A percentile compares a stretch with the other conserved stretches of the same genome.
These are phyloP conservation scores for Lentithecium fluviatile DNA, from an alignment of 495 filamentous ascomycete genomes.

Conservation along the genomic window DNA sequence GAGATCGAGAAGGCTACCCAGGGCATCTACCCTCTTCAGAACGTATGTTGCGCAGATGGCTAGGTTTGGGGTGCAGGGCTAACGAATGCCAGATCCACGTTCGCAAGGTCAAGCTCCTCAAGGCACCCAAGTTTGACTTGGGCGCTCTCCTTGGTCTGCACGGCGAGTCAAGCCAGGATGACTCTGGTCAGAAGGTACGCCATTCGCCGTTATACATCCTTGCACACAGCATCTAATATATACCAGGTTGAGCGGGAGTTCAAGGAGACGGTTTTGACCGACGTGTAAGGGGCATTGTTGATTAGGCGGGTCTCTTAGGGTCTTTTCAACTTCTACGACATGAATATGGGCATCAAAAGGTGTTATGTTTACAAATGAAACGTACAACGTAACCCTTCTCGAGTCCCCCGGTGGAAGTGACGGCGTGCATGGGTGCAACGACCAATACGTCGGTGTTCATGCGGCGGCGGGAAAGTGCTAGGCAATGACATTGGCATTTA, in stretches of 20 bases:
- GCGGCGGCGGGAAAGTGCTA: constrained; percentile 20
- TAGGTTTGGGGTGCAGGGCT: constrained; percentile 31
- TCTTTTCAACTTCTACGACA: constrained; percentile 28
- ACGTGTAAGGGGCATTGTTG: constrained; percentile 62
- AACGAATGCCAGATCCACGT: constrained; percentile 80
- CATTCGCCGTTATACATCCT: background rate
- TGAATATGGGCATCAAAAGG: constrained; percentile 36
- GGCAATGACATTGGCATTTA: constrained; percentile 9
- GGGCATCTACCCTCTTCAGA: constrained; percentile 99
- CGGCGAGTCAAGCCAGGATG: constrained; percentile 94
- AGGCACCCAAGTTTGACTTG: constrained; percentile 97
- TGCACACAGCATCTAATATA: constrained; percentile 1
- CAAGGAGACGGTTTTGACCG: constrained; percentile 93
- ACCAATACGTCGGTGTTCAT: constrained; percentile 12
- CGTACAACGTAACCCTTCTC: constrained; percentile 28
- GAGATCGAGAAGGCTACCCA: constrained; percentile 99
- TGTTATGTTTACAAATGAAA: constrained; percentile 36
- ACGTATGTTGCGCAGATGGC: constrained; percentile 55
- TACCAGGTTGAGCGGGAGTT: constrained; percentile 85
- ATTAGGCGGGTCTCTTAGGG: constrained; percentile 15
- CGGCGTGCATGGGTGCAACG: constrained; percentile 11
- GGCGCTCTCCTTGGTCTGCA: constrained; percentile 91
- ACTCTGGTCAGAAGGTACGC: constrained; percentile 83
- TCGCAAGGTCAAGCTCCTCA: constrained; percentile 98
- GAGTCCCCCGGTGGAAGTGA: constrained; percentile 12